phyloP scores from a whole-genome alignment of 2,329 filamentous ascomycete genomes.

The Lasiodiplodia sp. region DNA sequence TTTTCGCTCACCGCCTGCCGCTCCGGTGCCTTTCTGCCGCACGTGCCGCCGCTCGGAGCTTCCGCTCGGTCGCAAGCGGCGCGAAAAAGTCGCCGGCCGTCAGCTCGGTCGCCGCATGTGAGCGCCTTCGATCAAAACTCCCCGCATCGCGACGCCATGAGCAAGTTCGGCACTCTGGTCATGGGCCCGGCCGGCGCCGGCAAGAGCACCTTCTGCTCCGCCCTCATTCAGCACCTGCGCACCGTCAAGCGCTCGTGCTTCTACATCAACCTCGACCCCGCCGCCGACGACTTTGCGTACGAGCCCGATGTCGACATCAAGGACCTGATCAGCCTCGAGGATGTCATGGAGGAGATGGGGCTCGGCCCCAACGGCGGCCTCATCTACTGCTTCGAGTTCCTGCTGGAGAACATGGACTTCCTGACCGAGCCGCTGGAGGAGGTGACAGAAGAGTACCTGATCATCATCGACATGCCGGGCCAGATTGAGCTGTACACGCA shows the following conservation, averaged over 20 bases:
- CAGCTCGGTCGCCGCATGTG: background rate
- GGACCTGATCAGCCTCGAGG: slow-evolving; percentile 89
- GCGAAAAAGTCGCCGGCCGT: slow-evolving; percentile 26
- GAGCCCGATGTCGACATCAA: slow-evolving; percentile 94
- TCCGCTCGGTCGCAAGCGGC: slow-evolving; percentile 7
- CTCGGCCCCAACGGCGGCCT: slow-evolving; percentile 91
- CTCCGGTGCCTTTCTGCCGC: slow-evolving; percentile 12
- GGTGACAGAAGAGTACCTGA: slow-evolving; percentile 92
- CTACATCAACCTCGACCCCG: slow-evolving; percentile 98
- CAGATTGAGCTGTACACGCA: slow-evolving; percentile 99
- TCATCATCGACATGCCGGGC: slow-evolving; percentile 98
- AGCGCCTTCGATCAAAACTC: slow-evolving; percentile 18
- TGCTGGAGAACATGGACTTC: slow-evolving; percentile 94
- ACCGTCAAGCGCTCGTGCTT: slow-evolving; percentile 92
- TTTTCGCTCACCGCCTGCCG: slow-evolving; percentile 21
- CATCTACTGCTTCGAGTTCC: slow-evolving; percentile 96
- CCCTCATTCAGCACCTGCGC: slow-evolving; percentile 90
- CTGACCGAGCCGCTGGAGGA: slow-evolving; percentile 83
- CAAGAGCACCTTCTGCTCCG: slow-evolving; percentile 96
- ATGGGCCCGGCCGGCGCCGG: slow-evolving; percentile 97
- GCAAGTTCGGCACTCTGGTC: slow-evolving; percentile 92
- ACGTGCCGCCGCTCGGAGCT: slow-evolving; percentile 20
- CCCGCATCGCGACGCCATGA: slow-evolving; percentile 64
- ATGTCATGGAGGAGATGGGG: slow-evolving; percentile 95
- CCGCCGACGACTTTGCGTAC: slow-evolving; percentile 91